A percentile compares a stretch with the other conserved stretches of the same genome.
These are phyloP conservation scores for Fusarium udum DNA, from an alignment of 2,329 filamentous ascomycete species.

Conservation along the genomic window DNA sequence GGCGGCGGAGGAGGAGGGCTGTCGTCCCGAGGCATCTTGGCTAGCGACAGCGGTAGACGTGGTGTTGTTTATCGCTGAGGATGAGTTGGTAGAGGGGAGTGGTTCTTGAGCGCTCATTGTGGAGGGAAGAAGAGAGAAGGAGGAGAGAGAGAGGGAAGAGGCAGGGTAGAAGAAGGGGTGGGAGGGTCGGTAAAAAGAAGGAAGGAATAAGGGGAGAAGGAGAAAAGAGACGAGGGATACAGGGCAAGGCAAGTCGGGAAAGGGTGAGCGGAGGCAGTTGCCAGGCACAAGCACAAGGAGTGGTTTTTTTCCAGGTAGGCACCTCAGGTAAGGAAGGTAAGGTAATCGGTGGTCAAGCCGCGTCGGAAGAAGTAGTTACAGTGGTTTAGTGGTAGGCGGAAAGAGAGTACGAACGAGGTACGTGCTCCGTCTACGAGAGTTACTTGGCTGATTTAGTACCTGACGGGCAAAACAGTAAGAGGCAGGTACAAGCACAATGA, in stretches of 20 bases:
- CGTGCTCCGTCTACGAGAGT: slow-evolving; percentile 23
- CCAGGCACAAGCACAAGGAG: slow-evolving; percentile 37
- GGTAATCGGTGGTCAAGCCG: slow-evolving; percentile 25
- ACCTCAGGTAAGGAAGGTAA: slow-evolving; percentile 4
- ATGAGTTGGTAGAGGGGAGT: slow-evolving; percentile 40
- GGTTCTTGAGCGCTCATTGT: slow-evolving; percentile 47
- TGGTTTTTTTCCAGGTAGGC: slow-evolving; percentile 27
- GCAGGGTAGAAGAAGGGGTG: slow-evolving; percentile 39
- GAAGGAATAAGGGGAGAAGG: slow-evolving; percentile 43
- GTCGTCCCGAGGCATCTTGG: slow-evolving; percentile 70
- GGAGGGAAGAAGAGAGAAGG: slow-evolving; percentile 43
- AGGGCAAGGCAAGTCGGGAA: slow-evolving; percentile 31
- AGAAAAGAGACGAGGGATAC: slow-evolving; percentile 40
- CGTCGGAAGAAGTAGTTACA: slow-evolving; percentile 20
- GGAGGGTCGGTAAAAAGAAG: slow-evolving; percentile 45
- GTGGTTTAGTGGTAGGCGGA: slow-evolving; percentile 27
- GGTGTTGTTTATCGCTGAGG: slow-evolving; percentile 43
- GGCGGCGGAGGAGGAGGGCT: slow-evolving; percentile 70
- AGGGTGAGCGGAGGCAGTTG: slow-evolving; percentile 39
- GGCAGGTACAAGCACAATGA: slow-evolving; percentile 32
- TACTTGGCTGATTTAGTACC: slow-evolving; percentile 30
- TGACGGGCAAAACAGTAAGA: slow-evolving; percentile 26
- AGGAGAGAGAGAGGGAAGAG: slow-evolving; percentile 42
- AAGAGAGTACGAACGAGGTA: slow-evolving; percentile 36
- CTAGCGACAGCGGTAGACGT: slow-evolving; percentile 45